Conservation (phyloP, 1,284 basidiomycete species). For the Apiotrichum laibachii region DNA sequence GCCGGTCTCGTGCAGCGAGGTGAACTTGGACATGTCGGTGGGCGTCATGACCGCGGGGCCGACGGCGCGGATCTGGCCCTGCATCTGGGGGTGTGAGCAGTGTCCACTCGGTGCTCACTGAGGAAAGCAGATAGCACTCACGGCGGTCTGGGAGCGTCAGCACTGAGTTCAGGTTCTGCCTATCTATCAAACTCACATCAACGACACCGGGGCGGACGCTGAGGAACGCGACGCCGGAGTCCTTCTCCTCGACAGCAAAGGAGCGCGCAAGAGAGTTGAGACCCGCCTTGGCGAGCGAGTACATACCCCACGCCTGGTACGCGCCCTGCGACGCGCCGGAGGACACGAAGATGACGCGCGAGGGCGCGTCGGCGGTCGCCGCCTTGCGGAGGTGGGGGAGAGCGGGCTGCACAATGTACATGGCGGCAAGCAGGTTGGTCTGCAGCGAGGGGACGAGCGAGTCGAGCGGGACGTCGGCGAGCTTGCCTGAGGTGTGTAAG, state of each 20-base stretch:
- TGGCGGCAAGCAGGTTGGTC: conserved; percentile 55
- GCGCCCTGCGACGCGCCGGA: conserved; percentile 55
- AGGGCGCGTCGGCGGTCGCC: conserved; percentile 28
- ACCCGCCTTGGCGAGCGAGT: conserved; percentile 54
- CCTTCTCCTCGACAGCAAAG: conserved; percentile 55
- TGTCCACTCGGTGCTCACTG: neutral
- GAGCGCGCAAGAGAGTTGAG: conserved; percentile 56
- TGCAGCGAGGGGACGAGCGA: conserved; percentile 42
- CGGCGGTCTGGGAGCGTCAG: conserved; percentile 20
- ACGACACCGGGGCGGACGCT: conserved; percentile 57
- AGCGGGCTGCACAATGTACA: conserved; percentile 53
- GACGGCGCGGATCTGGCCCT: conserved; percentile 39
- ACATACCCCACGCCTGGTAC: conserved; percentile 55
- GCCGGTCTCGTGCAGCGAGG: conserved; percentile 50
- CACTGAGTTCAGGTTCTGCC: neutral
- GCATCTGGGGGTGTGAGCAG: conserved; percentile 42
- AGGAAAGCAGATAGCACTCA: neutral
- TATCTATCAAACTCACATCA: conserved; percentile 47
- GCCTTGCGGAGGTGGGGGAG: conserved; percentile 53
- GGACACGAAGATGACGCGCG: conserved; percentile 54
- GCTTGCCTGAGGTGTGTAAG: conserved; percentile 25
- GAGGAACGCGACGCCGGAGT: conserved; percentile 48
- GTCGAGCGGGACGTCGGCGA: conserved; percentile 30
- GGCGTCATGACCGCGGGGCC: conserved; percentile 49
- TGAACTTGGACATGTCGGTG: conserved; percentile 51